Evolutionary conservation across 345 rosid genomes (phyloP), one percentile per base, ranked within the genome.

Genomic region (Hypericum perforatum): DNA sequence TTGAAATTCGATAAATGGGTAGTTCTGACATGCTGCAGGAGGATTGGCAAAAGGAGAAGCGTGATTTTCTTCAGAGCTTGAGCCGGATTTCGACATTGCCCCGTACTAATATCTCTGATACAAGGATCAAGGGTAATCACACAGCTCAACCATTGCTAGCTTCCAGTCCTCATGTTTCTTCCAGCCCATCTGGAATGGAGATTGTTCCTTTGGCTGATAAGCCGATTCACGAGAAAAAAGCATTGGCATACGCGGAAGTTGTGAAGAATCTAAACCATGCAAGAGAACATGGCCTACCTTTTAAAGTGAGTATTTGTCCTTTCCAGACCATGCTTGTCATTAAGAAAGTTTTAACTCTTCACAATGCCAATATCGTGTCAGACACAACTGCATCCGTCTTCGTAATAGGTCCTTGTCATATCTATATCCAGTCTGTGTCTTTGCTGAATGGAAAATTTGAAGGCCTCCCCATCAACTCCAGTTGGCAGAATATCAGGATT

Each of bases 1-100:
- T 56, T 56, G 38, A 43, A 59, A 41, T 45, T 39, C 49, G 47
- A 48, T 60, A 55, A 54, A 59, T 56, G 32, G 42, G 12, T 63
- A 0, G 51, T 38, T 40, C 41, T 59, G 11, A 45, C 52, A 32
- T 64, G 44, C 53, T 70, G 73, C 81, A 92, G 97, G 97, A 85
- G 29, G 89, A 85, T 66, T 88, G 98, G 97, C 78, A 84, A 67
- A 92, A 85, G 65, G 95, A 84, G 75, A 92, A 82, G 54, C 94
- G 85, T 42, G 91, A 85, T 69, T 92, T 92, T 72, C 89, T 88
- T 61, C 97, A 80, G 75, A 92, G 95, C 70, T 78, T 92, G 70
- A 85, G 86, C 67, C 82, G 84, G 52, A 84, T 92, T 74, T 81
- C 98, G 63, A 70, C 84, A 60, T 69, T 89, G 62, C 97, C 94